Conservation (phyloP, 2,329 filamentous ascomycete species). For the Neofusicoccum sp. region DNA sequence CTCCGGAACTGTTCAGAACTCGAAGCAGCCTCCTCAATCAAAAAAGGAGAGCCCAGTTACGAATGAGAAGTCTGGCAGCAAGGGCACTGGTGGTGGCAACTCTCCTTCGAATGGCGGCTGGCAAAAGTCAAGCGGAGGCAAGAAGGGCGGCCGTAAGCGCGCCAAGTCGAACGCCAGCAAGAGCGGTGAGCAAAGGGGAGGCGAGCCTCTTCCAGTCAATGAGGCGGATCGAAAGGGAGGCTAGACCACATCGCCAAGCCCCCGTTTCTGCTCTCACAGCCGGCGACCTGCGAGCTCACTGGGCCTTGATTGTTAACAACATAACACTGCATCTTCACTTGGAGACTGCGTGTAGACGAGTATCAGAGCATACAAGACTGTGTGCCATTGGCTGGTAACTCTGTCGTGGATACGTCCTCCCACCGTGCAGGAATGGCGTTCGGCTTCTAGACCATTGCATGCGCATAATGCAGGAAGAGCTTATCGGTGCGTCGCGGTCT, state of each 20-base stretch:
- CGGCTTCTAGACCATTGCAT: neutral
- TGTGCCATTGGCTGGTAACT: neutral
- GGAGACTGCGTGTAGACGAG: neutral
- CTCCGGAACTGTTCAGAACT: neutral
- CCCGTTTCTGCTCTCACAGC: neutral
- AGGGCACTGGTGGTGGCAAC: neutral
- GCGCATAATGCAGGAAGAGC: neutral
- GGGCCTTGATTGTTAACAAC: neutral
- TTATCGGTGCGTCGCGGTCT: neutral
- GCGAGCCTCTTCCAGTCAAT: conserved; percentile 45
- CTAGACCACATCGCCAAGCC: conserved; percentile 22
- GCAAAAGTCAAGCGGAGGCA: conserved; percentile 19
- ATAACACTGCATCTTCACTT: conserved; percentile 1
- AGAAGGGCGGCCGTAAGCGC: conserved; percentile 32
- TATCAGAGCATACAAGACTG: neutral
- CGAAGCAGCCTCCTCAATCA: neutral
- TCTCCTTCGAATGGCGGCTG: conserved; percentile 4
- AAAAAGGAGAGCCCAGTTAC: conserved; percentile 24
- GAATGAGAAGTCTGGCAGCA: conserved; percentile 25
- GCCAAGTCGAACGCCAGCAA: conserved; percentile 31
- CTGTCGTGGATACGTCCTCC: neutral
- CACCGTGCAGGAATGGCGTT: neutral
- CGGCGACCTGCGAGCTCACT: neutral
- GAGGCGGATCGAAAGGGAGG: conserved; percentile 48
- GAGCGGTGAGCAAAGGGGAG: conserved; percentile 26